Evolutionary conservation across 345 rosid species (phyloP).

Genomic region (Carallia pectinifolia): DNA sequence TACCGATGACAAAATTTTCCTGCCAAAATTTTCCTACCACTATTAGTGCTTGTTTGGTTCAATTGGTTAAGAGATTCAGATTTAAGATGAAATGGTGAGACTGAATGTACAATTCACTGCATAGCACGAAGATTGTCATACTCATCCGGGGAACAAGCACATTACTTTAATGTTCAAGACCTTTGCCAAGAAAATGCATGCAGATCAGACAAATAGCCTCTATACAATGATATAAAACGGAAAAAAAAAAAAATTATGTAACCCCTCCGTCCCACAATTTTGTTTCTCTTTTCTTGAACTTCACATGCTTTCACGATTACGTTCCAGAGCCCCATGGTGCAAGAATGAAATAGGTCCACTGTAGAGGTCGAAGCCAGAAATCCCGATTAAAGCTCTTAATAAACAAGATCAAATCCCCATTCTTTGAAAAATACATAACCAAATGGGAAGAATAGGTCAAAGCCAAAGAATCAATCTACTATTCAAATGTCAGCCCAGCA

Average conservation of each 20-base stretch:
- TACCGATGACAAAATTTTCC: too few relatives aligned
- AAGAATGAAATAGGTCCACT: slow-evolving; percentile 49
- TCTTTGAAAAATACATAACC: slow-evolving; percentile 26
- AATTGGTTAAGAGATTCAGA: too few relatives aligned
- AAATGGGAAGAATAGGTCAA: neutral
- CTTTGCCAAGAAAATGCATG: slow-evolving; percentile 79
- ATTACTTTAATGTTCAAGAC: slow-evolving; percentile 60
- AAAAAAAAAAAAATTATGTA: neutral
- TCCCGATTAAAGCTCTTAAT: slow-evolving; percentile 45
- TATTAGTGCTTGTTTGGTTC: too few relatives aligned
- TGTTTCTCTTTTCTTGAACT: neutral
- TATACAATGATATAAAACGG: neutral
- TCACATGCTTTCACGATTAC: slow-evolving; percentile 32
- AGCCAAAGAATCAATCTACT: too few relatives aligned
- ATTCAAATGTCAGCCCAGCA: too few relatives aligned
- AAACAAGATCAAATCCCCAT: slow-evolving; percentile 31
- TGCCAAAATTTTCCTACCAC: too few relatives aligned
- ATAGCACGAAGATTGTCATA: too few relatives aligned
- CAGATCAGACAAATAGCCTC: slow-evolving; percentile 58
- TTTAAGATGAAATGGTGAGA: too few relatives aligned
- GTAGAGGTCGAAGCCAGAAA: slow-evolving; percentile 41
- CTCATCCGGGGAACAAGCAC: too few relatives aligned
- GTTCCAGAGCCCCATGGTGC: slow-evolving; percentile 50
- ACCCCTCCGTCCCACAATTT: neutral
- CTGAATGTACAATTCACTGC: too few relatives aligned